These are phyloP conservation scores for Arthrocladium fulminans DNA, from an alignment of 2,329 filamentous ascomycete genomes.

Conservation along the genomic window DNA sequence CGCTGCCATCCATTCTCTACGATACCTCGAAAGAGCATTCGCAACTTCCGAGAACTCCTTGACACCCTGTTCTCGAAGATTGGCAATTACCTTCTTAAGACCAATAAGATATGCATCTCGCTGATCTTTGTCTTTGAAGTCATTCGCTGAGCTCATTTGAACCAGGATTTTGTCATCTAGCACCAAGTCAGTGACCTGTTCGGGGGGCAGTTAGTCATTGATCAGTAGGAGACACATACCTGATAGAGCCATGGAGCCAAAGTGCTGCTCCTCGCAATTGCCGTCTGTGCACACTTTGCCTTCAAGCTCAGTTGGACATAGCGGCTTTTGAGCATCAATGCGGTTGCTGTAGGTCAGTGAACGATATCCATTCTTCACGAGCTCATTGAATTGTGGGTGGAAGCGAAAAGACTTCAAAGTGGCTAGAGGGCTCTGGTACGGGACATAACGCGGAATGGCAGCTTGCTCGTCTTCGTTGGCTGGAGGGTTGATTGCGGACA, in stretches of 20 bases:
- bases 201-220: neutral
- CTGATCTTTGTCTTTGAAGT: slow-evolving; percentile 38
- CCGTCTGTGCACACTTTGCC: slow-evolving; percentile 65
- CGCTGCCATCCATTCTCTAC: slow-evolving; percentile 27
- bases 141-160: slow-evolving; percentile 40
- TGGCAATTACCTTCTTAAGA: slow-evolving; percentile 41
- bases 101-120: slow-evolving; percentile 37
- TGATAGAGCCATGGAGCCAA: slow-evolving; percentile 59
- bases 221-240: slow-evolving; percentile 48
- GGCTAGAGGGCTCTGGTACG: slow-evolving; percentile 76
- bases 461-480: neutral
- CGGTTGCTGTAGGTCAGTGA: slow-evolving; percentile 91
- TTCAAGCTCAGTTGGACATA: slow-evolving; percentile 69
- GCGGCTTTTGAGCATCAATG: slow-evolving; percentile 63
- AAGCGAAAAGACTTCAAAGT: slow-evolving; percentile 84
- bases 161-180: slow-evolving; percentile 45
- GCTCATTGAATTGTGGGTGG: slow-evolving; percentile 64
- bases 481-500: neutral
- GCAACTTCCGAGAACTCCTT: slow-evolving; percentile 43
- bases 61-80: slow-evolving; percentile 41
- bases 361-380: slow-evolving; percentile 66
- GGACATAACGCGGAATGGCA: slow-evolving; percentile 38
- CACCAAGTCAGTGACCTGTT: slow-evolving; percentile 11
- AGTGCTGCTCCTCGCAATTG: slow-evolving; percentile 72
- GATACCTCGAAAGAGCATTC: slow-evolving; percentile 41